Conservation (phyloP, 2,329 filamentous ascomycete species). For the Karstenula rhodostoma region DNA sequence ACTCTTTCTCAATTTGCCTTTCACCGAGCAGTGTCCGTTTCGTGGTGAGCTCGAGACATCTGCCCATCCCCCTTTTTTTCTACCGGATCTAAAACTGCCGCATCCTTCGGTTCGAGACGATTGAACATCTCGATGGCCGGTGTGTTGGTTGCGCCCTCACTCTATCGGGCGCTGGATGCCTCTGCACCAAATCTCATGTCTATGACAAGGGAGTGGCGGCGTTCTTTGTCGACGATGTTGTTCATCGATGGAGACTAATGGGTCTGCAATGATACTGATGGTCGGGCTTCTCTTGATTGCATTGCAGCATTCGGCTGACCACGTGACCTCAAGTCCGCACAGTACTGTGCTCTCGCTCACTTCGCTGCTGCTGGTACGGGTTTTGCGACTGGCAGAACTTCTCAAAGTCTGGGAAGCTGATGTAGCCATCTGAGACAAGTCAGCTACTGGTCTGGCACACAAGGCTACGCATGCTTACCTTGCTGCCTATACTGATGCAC, state of each 20-base stretch:
- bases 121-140: neutral
- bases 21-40: neutral
- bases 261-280: conserved; percentile 16
- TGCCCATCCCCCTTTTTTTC: neutral
- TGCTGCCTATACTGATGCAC: conserved; percentile 48
- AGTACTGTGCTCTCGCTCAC: conserved; percentile 37
- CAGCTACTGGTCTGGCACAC: conserved; percentile 17
- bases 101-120: neutral
- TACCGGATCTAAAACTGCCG: neutral
- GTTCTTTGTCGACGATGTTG: neutral
- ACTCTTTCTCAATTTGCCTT: no score
- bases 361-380: conserved; percentile 39
- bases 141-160: neutral
- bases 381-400: conserved; percentile 61
- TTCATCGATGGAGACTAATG: conserved; percentile 16
- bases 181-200: conserved; percentile 14
- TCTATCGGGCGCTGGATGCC: conserved; percentile 9
- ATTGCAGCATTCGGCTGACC: conserved; percentile 4
- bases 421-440: conserved; percentile 62
- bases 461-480: conserved; percentile 37
- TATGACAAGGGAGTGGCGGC: conserved; percentile 17
- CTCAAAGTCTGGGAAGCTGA: conserved; percentile 78
- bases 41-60: neutral
- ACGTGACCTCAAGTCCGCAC: conserved; percentile 43
- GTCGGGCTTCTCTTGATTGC: conserved; percentile 14